Conservation (phyloP, 331 rosid genomes). For the Malus hybrid region DNA sequence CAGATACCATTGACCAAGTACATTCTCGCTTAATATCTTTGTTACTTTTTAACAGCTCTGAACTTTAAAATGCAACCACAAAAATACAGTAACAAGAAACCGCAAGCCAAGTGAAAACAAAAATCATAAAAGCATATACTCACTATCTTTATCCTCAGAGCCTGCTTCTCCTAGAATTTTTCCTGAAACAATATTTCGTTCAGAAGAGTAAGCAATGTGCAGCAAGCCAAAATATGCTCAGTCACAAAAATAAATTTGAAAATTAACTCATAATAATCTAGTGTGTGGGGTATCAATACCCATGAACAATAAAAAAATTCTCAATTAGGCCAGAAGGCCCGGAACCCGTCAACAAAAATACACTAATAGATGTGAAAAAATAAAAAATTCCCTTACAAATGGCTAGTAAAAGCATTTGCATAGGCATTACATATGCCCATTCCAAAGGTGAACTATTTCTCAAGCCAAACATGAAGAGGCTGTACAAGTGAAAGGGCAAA, state of each 20-base stretch:
- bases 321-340: neutral
- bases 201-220: neutral
- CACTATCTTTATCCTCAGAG: conserved; percentile 27
- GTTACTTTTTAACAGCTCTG: neutral
- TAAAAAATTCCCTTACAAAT: neutral
- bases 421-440: neutral
- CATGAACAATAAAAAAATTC: neutral
- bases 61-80: neutral
- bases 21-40: neutral
- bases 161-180: conserved; percentile 13
- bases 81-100: neutral
- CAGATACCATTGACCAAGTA: neutral
- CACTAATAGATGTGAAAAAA: neutral
- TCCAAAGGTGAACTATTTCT: neutral
- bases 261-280: neutral
- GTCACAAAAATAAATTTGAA: neutral
- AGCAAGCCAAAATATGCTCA: neutral
- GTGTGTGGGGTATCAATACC: neutral
- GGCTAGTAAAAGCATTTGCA: neutral
- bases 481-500: neutral
- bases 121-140: neutral
- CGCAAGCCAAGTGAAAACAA: neutral
- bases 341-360: neutral
- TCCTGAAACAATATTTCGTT: conserved; percentile 17
- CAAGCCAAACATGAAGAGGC: neutral